Evolutionary conservation across 225 moss, liverwort and hornwort genomes (phyloP), one percentile per base, ranked within the genome.

Genomic region (Lunularia cruciata): DNA sequence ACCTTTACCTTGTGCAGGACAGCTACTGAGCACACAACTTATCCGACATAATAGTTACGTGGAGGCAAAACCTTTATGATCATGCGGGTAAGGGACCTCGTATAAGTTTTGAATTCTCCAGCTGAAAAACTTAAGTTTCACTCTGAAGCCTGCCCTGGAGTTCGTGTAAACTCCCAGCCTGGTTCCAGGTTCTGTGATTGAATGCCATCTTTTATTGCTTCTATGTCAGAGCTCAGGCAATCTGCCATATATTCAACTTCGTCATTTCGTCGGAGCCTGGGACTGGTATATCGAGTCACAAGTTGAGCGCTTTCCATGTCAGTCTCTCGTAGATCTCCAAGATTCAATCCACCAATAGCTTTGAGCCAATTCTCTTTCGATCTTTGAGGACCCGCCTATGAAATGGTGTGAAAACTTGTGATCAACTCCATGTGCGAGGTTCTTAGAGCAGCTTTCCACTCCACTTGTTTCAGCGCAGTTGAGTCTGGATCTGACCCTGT

Each of bases 81-180:
- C n/a, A n/a, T n/a, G n/a, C n/a, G n/a, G n/a, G n/a, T n/a, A n/a
- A n/a, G n/a, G n/a, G n/a, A n/a, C n/a, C n/a, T n/a, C n/a, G n/a
- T n/a, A n/a, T n/a, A n/a, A n/a, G n/a, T n/a, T n/a, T n/a, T n/a
- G n/a, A n/a, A n/a, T n/a, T n/a, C n/a, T n/a, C n/a, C n/a, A n/a
- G n/a, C n/a, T n/a, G n/a, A n/a, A n/a, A n/a, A n/a, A n/a, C n/a
- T n/a, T n/a, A n/a, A n/a, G n/a, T 18, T 49, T 73, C 31, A 69
- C 33, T 69, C 55, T 28, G 69, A 12, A 31, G 46, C 68, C 47
- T 63, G 53, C 69, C 47, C 22, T 16, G 68, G 51, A 3, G 67
- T 48, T 23, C 63, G 58, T 0, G 76, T 69, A 67, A 76, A 76
- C 51, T 80, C 80, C 80, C 80, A 80, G 34, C 80, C 52, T 18